These are phyloP conservation scores for Dactylonectria estremocensis DNA, from an alignment of 2,329 filamentous ascomycete genomes.

Conservation along the genomic window DNA sequence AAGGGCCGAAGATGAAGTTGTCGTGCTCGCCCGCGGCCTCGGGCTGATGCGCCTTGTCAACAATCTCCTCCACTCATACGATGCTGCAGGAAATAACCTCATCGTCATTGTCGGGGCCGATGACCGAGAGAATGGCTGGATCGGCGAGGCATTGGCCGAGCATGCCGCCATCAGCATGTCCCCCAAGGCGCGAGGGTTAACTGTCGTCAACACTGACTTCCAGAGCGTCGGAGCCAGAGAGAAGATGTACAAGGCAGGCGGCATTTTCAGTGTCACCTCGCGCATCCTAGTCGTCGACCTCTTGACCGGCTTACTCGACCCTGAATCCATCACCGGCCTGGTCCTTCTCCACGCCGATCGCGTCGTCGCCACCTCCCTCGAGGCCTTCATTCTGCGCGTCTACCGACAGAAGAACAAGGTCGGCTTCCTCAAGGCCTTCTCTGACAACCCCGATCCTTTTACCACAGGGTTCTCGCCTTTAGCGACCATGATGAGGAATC, in stretches of 20 bases:
- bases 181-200: constrained; percentile 86
- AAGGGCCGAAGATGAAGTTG: constrained; percentile 91
- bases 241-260: constrained; percentile 91
- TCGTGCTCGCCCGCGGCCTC: constrained; percentile 91
- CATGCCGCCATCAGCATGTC: constrained; percentile 92
- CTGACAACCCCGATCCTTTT: constrained; percentile 93
- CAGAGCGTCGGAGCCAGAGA: constrained; percentile 90
- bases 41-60: constrained; percentile 93
- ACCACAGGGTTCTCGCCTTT: constrained; percentile 90
- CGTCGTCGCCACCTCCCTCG: constrained; percentile 87
- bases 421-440: constrained; percentile 96
- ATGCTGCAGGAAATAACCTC: constrained; percentile 94
- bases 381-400: constrained; percentile 95
- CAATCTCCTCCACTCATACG: constrained; percentile 97
- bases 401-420: constrained; percentile 95
- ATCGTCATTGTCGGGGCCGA: constrained; percentile 91
- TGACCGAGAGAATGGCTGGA: constrained; percentile 95
- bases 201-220: constrained; percentile 93
- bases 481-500: constrained; percentile 87
- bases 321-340: constrained; percentile 88
- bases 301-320: constrained; percentile 84
- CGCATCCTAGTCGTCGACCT: constrained; percentile 96
- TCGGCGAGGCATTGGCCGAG: constrained; percentile 95
- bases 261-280: constrained; percentile 96
- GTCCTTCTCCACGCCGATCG: constrained; percentile 91